Evolutionary conservation across 1,284 basidiomycete species (phyloP), one percentile per base, ranked within the genome.

Genomic region (Rhodotorula glutinis): DNA sequence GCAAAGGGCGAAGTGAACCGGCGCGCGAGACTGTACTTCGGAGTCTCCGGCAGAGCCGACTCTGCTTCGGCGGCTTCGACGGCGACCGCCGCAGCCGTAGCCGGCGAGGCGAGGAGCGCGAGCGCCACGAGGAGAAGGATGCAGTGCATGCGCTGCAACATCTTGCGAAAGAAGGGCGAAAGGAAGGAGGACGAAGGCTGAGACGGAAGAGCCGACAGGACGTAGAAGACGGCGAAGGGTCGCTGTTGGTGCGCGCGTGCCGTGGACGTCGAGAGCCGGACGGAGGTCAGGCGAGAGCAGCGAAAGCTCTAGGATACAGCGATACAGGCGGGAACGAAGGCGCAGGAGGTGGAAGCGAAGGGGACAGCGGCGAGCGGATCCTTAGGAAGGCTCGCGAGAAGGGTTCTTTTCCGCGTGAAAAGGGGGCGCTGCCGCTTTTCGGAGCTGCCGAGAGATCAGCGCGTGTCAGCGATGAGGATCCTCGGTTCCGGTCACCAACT

Each of bases 1-100:
- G 46, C 60, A 16, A 69, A 57, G 7, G 63, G 60, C 33, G 63
- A 63, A 9, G 67, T 52, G 61, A 69, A 61, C 21, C 52, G 58
- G 21, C 46, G 23, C 0, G 64, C 61, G 55, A 69, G 64, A 58
- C 61, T 60, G 11, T 25, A 14, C 16, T 17, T 51, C 49, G 49
- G 49, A 51, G 49, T 27, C 49, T 51, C 49, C 43, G 52, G 17
- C 8, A 65, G 60, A 38, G 33, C 33, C 49, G 49, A 11, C 43
- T 63, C 64, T 51, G 62, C 63, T 8, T n/a, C 57, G 21, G 51
- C 41, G 10, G 46, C 7, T 25, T 38, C 9, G 29, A 53, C 43
- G 46, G 62, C 54, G 59, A 61, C 29, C 2, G 54, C 63, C 49
- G 51, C 53, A 41, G 58, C 43, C 41, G 54, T 43, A 14, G 49